These are phyloP conservation scores for Gigaspora rosea DNA, from an alignment of 192 early-diverging fungal species.

Conservation along the genomic window DNA sequence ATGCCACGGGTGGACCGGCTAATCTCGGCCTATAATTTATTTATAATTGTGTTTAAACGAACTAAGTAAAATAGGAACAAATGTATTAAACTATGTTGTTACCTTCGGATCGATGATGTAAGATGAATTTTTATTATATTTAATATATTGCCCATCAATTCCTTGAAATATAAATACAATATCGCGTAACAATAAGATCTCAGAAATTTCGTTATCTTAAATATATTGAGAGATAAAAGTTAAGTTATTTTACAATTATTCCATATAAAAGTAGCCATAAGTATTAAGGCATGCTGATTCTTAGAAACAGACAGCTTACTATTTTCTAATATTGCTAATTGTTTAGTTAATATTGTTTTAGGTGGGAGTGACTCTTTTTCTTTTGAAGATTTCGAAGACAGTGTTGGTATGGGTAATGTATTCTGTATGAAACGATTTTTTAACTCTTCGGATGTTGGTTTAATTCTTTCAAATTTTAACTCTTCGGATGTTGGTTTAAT, in stretches of 20 bases:
- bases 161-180: constrained; percentile 93
- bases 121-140: constrained; percentile 53
- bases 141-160: constrained; percentile 84
- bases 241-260: not conserved
- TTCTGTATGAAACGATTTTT: constrained; percentile 19
- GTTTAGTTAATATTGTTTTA: not conserved
- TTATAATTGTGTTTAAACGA: not conserved
- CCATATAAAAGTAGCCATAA: not conserved
- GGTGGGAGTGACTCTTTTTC: constrained; percentile 10
- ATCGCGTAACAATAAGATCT: constrained; percentile 75
- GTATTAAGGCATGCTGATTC: not conserved
- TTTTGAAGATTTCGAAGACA: not conserved
- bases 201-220: constrained; percentile 42
- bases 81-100: not conserved
- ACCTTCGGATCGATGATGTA: constrained; percentile 61
- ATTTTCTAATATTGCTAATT: constrained; percentile 1
- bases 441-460: constrained; percentile 10
- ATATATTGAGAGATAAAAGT: constrained; percentile 8
- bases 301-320: not conserved
- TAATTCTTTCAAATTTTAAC: not conserved
- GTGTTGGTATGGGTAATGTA: not conserved
- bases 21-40: constrained; percentile 44
- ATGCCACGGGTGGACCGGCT: constrained; percentile 66
- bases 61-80: not conserved
- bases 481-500: constrained; percentile 15